phyloP scores from a whole-genome alignment of 495 filamentous ascomycete species.

The Margaritispora aquatica region DNA sequence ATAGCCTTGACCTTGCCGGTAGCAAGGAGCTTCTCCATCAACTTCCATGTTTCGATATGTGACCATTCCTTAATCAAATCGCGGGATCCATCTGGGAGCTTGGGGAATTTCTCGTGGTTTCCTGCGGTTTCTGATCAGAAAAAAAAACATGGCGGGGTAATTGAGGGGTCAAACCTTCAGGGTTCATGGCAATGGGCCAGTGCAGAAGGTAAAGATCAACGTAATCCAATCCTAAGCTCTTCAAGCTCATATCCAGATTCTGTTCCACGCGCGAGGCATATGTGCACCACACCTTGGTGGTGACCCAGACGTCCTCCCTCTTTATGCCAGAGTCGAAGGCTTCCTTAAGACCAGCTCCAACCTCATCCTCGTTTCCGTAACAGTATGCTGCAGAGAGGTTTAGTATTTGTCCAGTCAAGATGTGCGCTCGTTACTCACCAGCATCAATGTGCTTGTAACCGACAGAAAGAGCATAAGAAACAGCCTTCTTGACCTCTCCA shows the following conservation, averaged over 20 bases:
- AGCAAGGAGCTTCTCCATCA: constrained; percentile 65
- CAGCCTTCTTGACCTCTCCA: constrained; percentile 51
- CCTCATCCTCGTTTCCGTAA: constrained; percentile 54
- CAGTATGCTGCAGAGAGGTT: constrained; percentile 36
- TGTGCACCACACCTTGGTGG: constrained; percentile 79
- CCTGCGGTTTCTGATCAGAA: constrained; percentile 27
- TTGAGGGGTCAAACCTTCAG: constrained; percentile 33
- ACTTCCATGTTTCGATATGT: constrained; percentile 71
- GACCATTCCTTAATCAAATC: constrained; percentile 60
- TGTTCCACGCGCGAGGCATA: constrained; percentile 63
- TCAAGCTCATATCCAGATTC: constrained; percentile 63
- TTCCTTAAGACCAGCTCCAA: constrained; percentile 48
- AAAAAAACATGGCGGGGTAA: constrained; percentile 4
- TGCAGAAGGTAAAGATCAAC: constrained; percentile 77
- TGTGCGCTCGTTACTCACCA: background rate
- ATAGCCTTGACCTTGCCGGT: constrained; percentile 70
- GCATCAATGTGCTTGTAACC: constrained; percentile 61
- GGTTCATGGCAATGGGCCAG: constrained; percentile 83
- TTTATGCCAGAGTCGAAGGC: constrained; percentile 64
- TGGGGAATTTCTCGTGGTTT: constrained; percentile 72
- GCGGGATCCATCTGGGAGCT: constrained; percentile 59
- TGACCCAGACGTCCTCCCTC: constrained; percentile 76
- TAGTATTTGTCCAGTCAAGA: background rate
- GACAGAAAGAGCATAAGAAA: constrained; percentile 46
- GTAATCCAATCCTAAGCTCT: constrained; percentile 68